Evolutionary conservation across 2,329 filamentous ascomycete species (phyloP), one percentile per base, ranked within the genome.

Genomic region (Ophiostoma sp.): DNA sequence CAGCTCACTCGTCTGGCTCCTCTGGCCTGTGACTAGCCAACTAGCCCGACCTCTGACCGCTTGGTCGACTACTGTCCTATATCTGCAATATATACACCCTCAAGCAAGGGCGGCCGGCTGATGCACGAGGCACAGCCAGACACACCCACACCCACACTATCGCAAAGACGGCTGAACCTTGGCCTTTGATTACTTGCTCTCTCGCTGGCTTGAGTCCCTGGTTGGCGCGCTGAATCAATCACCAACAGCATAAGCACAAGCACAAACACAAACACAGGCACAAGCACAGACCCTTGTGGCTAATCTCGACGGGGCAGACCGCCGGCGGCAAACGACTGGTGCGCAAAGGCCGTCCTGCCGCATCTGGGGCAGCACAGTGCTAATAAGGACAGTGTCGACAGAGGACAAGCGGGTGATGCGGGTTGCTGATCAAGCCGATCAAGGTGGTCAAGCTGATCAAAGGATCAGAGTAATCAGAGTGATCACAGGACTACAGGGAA

Each of bases 301-400:
- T 48, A n/a, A 48, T 48, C 44, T 48, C 39, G 39, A 41, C 39
- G 17, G 13, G 17, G 4, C 20, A 48, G 17, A 41, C 27, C 15
- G 27, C 27, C 57, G 57, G 57, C 57, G 57, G 57, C 57, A 62
- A 62, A 62, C 57, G 57, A 62, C 57, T 62, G 27, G 54, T 64
- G n/a, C 15, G 33, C 54, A 35, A 35, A 36, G 20, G 23, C 17
- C 39, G 57, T 48, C 41, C 36, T 65, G 68, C 57, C 36, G 41
- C 41, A 68, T 31, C 52, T 33, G 27, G 23, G 27, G 27, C 17
- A 54, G 57, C 57, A 62, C 57, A 62, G 57, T 62, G 31, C 6
- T 11, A 57, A 39, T 6, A 52, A 6, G 17, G 20, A 48, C 44
- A 48, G 44, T 48, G 44, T n/a, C 44, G 44, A 17, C 17, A 20